Base-by-base conservation (phyloP, 2,329 filamentous ascomycete species). In the Aspergillus proliferans region DNA sequence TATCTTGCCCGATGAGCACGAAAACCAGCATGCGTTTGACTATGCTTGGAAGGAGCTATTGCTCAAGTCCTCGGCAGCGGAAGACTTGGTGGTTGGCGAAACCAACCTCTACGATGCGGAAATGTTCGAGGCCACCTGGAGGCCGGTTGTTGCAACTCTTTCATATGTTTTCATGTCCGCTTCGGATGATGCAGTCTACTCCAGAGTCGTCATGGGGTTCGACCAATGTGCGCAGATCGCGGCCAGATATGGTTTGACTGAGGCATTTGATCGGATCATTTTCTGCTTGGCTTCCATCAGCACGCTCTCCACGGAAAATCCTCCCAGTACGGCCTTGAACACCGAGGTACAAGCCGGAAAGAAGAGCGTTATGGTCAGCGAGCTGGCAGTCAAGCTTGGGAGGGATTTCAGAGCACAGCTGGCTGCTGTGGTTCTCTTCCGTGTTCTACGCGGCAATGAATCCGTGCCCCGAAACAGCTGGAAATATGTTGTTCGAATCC, bases 151-250 rank as follows among this genome's bases (percentile, higher is more conserved):
- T 34, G 91, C 93, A 3, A 97, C 94, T 0, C 75, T 98, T 47
- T 94, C 93, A 10, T 98, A 97, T 64, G 93, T 98, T 3, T 98
- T 98, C 74, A 95, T 97, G 86, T 97, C 92, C 33, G 94, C 94
- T 14, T 95, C 90, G 0, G 94, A 98, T 63, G 93, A 98, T 66
- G 83, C 92, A 0, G 93, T 98, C 3, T 98, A 95, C 65, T 88
- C 88, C 33, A 83, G 93, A 51, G 87, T 98, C 15, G 89, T 97
- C 24, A 88, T 88, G 43, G 93, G 93, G 1, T 98, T 98, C 62
- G 89, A 95, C 60, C 92, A 98, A 68, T 97, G 92, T 66, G 91
- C 93, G 15, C 86, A 88, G 51, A 95, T 98, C 57, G 92, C 93
- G 5, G 84, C 88, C 6, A 87, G 84, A 62, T 92, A 96, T 68